phyloP scores from a whole-genome alignment of 352 stramenopile species.

The Globisporangium alternatum region DNA sequence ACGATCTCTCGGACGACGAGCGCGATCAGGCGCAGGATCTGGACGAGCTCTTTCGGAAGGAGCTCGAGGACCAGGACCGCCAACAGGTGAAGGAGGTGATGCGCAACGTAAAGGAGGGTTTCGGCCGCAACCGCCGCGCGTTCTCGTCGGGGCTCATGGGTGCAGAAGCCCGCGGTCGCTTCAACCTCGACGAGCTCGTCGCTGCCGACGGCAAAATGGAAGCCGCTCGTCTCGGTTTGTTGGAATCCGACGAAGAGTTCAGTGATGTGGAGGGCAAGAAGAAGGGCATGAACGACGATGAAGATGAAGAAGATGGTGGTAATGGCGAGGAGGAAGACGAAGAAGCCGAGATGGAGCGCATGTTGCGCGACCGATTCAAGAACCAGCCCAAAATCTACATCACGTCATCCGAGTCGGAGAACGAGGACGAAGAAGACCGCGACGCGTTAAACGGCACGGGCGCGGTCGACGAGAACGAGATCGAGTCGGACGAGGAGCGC shows the following conservation, averaged over 20 bases:
- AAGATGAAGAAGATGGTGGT: slow-evolving; percentile 16
- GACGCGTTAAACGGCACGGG: slow-evolving; percentile 23
- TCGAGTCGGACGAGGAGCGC: slow-evolving; percentile 74
- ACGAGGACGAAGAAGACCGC: slow-evolving; percentile 44
- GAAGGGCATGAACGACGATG: slow-evolving; percentile 25
- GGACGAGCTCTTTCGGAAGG: slow-evolving; percentile 70
- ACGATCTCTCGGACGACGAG: slow-evolving; percentile 85
- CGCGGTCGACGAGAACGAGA: slow-evolving; percentile 38
- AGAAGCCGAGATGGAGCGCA: slow-evolving; percentile 79
- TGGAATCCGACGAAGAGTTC: slow-evolving; percentile 80
- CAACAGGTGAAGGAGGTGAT: slow-evolving; percentile 82
- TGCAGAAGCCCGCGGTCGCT: slow-evolving; percentile 64
- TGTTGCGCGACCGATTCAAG: slow-evolving; percentile 63
- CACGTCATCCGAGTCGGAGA: slow-evolving; percentile 81
- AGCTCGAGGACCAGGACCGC: slow-evolving; percentile 65
- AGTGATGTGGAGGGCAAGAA: slow-evolving; percentile 52
- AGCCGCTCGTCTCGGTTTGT: slow-evolving; percentile 66
- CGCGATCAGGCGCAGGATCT: slow-evolving; percentile 55
- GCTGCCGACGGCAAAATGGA: slow-evolving; percentile 80
- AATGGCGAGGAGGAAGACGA: slow-evolving; percentile 44
- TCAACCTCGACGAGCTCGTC: slow-evolving; percentile 81
- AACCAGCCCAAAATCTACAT: slow-evolving; percentile 87
- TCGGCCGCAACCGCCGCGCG: slow-evolving; percentile 76
- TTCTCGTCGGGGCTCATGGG: slow-evolving; percentile 59
- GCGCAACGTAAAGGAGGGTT: slow-evolving; percentile 87